phyloP scores from a whole-genome alignment of 441 rosid genomes.

The Hypseocharis bilobata region DNA sequence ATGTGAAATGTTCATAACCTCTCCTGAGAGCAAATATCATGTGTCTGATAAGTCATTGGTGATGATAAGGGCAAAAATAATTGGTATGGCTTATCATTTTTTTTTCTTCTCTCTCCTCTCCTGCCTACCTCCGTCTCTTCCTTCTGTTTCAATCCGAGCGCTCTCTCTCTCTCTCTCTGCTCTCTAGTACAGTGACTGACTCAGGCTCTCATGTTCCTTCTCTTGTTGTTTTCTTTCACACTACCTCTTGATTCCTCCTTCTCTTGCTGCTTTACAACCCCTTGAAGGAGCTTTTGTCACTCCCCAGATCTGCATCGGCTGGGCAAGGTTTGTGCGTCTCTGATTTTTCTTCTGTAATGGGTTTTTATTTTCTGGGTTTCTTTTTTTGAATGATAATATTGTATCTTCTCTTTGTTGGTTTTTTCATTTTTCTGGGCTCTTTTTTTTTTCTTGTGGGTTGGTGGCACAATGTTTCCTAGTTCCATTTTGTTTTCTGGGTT shows the following conservation, averaged over 20 bases:
- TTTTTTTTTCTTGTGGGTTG: slow-evolving; percentile 15
- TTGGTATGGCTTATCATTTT: no score
- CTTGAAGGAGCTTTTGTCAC: slow-evolving; percentile 4
- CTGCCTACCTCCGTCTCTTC: slow-evolving; percentile 12
- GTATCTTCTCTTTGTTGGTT: not conserved
- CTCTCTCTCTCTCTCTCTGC: slow-evolving; percentile 27
- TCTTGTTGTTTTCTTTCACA: slow-evolving; percentile 18
- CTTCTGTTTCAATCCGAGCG: slow-evolving; percentile 36
- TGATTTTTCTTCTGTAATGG: slow-evolving; percentile 5
- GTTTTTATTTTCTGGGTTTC: slow-evolving; percentile 18
- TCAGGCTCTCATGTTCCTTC: slow-evolving; percentile 23
- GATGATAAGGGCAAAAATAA: no score
- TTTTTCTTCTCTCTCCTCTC: slow-evolving; percentile 14
- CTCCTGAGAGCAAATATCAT: no score
- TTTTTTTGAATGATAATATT: not conserved
- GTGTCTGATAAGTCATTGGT: no score
- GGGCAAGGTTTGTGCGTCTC: slow-evolving; percentile 34
- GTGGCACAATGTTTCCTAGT: not conserved
- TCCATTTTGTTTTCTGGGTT: not conserved
- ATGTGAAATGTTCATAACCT: no score
- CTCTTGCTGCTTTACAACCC: no score
- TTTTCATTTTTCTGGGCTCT: slow-evolving; percentile 3
- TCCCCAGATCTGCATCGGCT: slow-evolving; percentile 35
- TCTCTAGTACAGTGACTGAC: no score
- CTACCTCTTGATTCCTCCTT: slow-evolving; percentile 17